Conservation (phyloP, 2,329 filamentous ascomycete genomes). For the Diaporthe eres region DNA sequence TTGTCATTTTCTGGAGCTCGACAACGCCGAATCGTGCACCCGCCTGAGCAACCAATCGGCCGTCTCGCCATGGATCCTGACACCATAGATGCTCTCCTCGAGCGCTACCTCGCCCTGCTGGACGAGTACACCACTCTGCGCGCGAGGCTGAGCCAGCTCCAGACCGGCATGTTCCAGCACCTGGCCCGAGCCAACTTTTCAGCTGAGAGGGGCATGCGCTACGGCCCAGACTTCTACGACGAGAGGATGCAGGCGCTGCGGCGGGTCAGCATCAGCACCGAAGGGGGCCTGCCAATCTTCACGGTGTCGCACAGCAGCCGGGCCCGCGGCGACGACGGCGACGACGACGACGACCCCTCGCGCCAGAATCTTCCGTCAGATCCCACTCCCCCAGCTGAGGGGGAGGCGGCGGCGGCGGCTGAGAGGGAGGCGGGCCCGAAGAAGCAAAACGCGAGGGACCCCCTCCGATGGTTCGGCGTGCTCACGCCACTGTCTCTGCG, state of each 20-base stretch:
- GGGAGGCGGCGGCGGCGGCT: background rate
- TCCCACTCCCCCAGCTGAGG: background rate
- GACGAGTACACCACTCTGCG: slow-evolving; percentile 77
- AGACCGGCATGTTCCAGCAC: slow-evolving; percentile 69
- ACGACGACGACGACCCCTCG: background rate
- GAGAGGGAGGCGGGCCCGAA: slow-evolving; percentile 36
- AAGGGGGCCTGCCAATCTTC: slow-evolving; percentile 45
- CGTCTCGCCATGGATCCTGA: slow-evolving; percentile 49
- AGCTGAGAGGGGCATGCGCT: slow-evolving; percentile 73
- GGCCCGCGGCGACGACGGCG: background rate
- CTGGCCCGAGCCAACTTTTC: slow-evolving; percentile 84
- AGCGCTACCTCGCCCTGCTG: slow-evolving; percentile 75
- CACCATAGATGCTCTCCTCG: slow-evolving; percentile 73
- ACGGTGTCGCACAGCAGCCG: slow-evolving; percentile 40
- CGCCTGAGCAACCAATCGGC: slow-evolving; percentile 22
- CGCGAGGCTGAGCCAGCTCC: slow-evolving; percentile 64
- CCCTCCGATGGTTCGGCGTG: slow-evolving; percentile 71
- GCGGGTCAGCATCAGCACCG: slow-evolving; percentile 53
- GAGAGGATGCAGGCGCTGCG: slow-evolving; percentile 77
- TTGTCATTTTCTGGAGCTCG: background rate
- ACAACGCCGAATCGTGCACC: slow-evolving; percentile 4
- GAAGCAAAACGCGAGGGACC: slow-evolving; percentile 58
- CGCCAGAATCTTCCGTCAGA: slow-evolving; percentile 7
- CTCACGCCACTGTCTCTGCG: slow-evolving; percentile 67
- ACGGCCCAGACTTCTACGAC: slow-evolving; percentile 80